These are phyloP conservation scores for Cryptococcus sp. DNA, from an alignment of 1,284 basidiomycete species.

Conservation along the genomic window DNA sequence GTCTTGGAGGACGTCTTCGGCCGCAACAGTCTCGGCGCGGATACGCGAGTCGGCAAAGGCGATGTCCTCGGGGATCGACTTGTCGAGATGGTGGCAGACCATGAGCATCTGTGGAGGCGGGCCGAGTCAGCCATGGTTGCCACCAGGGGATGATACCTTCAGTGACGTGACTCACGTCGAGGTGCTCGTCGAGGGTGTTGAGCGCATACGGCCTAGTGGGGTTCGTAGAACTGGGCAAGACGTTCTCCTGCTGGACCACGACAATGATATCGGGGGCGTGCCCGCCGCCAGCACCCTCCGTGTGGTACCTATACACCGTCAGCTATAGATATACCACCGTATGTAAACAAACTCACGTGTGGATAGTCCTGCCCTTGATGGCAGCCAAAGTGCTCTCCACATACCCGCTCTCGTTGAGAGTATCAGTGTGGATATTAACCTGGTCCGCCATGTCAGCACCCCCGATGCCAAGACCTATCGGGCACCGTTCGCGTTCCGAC, in stretches of 20 bases:
- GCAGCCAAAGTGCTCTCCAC: slow-evolving; percentile 76
- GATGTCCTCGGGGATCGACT: slow-evolving; percentile 85
- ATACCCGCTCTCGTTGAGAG: slow-evolving; percentile 82
- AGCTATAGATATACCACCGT: neutral
- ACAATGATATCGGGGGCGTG: slow-evolving; percentile 98
- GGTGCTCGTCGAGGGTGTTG: slow-evolving; percentile 95
- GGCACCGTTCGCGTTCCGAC: neutral
- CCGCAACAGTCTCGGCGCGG: slow-evolving; percentile 92
- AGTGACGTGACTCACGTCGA: slow-evolving; percentile 64
- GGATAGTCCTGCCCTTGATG: slow-evolving; percentile 87
- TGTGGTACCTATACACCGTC: slow-evolving; percentile 62
- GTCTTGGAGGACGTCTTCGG: slow-evolving; percentile 96
- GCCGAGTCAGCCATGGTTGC: neutral
- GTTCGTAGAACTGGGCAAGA: slow-evolving; percentile 96
- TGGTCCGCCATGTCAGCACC: slow-evolving; percentile 33
- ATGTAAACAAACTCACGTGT: slow-evolving; percentile 59
- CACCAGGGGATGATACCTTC: neutral
- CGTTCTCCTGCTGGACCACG: slow-evolving; percentile 84
- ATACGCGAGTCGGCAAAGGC: slow-evolving; percentile 98
- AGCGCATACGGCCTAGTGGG: slow-evolving; percentile 88
- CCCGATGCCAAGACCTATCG: neutral
- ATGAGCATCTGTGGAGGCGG: slow-evolving; percentile 91
- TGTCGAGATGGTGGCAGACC: slow-evolving; percentile 85
- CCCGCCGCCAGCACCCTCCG: slow-evolving; percentile 90
- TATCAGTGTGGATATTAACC: slow-evolving; percentile 97